Evolutionary conservation across 768 basidiomycete genomes (phyloP), one percentile per base, ranked within the genome.

Genomic region (Termitomyces heimii): DNA sequence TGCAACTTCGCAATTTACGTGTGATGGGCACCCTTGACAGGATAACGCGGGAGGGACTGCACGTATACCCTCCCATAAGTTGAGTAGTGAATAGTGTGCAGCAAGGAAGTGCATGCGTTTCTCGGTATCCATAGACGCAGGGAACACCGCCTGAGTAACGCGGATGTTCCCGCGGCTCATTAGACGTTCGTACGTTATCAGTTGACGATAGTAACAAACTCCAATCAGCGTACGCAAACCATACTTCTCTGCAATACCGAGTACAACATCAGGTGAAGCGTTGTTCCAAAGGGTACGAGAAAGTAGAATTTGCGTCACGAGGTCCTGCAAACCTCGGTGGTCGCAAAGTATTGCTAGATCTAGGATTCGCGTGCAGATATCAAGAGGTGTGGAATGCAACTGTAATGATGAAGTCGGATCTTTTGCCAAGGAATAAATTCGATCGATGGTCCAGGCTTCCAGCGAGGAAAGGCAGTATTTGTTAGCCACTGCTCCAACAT

Each of bases 11-110:
- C 85, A 89, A 5, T 77, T 72, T 5, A 71, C 63, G 58, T 80
- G 82, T n/a, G 78, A 66, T 2, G 75, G 70, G 58, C 85, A 83
- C n/a, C 75, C 77, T 54, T 59, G 60, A 18, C 65, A 62, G 0
- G 63, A 58, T 49, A 86, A 75, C 2, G 65, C 43, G 5, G 84
- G 77, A n/a, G 84, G 80, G 12, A 68, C 63, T 8, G 66, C 67
- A 20, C 78, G 80, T 22, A 87, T 62, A 29, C 71, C 69, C 50
- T 83, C 81, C 84, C 85, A 86, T 20, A 78, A 68, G 48, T 68
- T 70, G 22, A 80, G 71, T 39, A 89, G 77, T 22, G 81, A 79
- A 53, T 78, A 69, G 59, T 83, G 82, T 2, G 88, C 87, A 20
- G 78, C 73, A 16, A 86, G 71, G 44, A 86, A 75, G 40, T 77